These are phyloP conservation scores for Crithidia brevicula DNA, from an alignment of 208 protist genomes.

Conservation along the genomic window DNA sequence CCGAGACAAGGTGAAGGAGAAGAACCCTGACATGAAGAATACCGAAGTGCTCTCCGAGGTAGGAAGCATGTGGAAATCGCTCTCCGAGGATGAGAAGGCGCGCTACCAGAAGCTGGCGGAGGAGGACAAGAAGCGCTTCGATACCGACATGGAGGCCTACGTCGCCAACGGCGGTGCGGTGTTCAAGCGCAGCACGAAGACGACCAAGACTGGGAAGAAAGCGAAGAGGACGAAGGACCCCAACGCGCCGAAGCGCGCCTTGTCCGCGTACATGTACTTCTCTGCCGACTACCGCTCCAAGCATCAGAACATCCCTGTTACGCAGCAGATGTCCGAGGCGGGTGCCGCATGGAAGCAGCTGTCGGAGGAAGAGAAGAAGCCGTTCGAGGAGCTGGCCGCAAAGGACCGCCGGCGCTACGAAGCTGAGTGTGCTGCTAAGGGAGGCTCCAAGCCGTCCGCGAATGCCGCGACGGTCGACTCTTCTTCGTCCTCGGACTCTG, in stretches of 20 bases:
- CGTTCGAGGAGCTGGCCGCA: conserved; percentile 76
- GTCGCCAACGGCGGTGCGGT: conserved; percentile 57
- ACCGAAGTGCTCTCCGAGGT: conserved; percentile 74
- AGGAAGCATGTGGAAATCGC: conserved; percentile 64
- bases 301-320: conserved; percentile 57
- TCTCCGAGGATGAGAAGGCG: conserved; percentile 69
- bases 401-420: conserved; percentile 89
- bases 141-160: conserved; percentile 80
- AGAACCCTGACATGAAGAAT: conserved; percentile 70
- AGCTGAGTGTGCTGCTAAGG: conserved; percentile 45
- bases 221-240: conserved; percentile 82
- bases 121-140: conserved; percentile 82
- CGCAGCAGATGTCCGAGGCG: conserved; percentile 67
- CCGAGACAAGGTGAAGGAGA: conserved; percentile 66
- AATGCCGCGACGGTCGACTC: conserved; percentile 18
- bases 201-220: conserved; percentile 45
- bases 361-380: conserved; percentile 71
- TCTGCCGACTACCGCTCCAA: conserved; percentile 68
- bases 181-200: conserved; percentile 54
- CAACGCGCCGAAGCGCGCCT: conserved; percentile 81
- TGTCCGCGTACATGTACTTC: conserved; percentile 87
- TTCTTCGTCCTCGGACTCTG: conserved; percentile 31
- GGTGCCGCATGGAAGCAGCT: conserved; percentile 74
- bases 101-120: conserved; percentile 75
- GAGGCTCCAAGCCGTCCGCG: conserved; percentile 24